These are phyloP conservation scores for Diplotaxis tenuifolia DNA, from an alignment of 345 rosid genomes.

Conservation along the genomic window DNA sequence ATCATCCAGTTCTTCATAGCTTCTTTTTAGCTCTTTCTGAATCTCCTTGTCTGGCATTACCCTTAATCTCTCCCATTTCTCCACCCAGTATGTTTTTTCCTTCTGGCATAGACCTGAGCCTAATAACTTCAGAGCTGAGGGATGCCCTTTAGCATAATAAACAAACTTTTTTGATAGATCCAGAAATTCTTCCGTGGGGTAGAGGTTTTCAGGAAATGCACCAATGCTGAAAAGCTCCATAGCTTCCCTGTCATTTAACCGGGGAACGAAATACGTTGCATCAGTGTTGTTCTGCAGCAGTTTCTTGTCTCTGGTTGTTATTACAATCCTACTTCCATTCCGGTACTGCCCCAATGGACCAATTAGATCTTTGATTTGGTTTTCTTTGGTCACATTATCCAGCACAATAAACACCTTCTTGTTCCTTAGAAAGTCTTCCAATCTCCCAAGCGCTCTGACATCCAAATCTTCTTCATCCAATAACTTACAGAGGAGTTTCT, in stretches of 20 bases:
- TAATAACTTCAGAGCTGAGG: slow-evolving; percentile 39
- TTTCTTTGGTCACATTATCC: slow-evolving; percentile 19
- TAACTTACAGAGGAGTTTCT: slow-evolving; percentile 21
- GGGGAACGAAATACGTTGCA: slow-evolving; percentile 12
- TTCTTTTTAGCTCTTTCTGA: slow-evolving; percentile 13
- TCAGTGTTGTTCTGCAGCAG: slow-evolving; percentile 9
- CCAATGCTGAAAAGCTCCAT: slow-evolving; percentile 24
- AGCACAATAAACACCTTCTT: slow-evolving; percentile 31
- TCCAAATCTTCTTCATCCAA: slow-evolving; percentile 15
- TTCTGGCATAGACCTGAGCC: slow-evolving; percentile 23
- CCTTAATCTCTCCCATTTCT: slow-evolving; percentile 14
- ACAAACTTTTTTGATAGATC: slow-evolving; percentile 24
- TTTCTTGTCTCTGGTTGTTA: slow-evolving; percentile 37
- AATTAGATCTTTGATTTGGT: slow-evolving; percentile 6
- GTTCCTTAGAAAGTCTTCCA: slow-evolving; percentile 5
- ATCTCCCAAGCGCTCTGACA: slow-evolving; percentile 16
- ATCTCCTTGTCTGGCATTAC: slow-evolving; percentile 30
- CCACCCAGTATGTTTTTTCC: slow-evolving; percentile 17
- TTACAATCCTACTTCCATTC: slow-evolving; percentile 31
- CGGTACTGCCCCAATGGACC: background rate
- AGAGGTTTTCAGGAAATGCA: slow-evolving; percentile 19
- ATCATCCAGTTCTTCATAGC: slow-evolving; percentile 35
- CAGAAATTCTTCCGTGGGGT: background rate
- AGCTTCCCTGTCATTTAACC: slow-evolving; percentile 25
- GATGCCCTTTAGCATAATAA: slow-evolving; percentile 36